Evolutionary conservation across 2,329 filamentous ascomycete genomes (phyloP).

Genomic region (Xylaria sp.): DNA sequence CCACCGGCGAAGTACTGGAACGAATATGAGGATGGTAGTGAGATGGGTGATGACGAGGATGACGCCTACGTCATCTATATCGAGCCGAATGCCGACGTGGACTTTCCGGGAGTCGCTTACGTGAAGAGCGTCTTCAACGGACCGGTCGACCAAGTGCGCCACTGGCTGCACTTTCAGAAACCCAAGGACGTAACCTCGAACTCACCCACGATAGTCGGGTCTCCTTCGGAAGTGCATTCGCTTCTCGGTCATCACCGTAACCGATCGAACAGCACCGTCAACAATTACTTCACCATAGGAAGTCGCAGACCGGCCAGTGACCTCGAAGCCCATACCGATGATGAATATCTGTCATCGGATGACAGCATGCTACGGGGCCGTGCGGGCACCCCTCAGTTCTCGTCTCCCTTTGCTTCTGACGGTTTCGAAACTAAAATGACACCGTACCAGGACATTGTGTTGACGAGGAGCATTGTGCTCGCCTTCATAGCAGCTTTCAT

Average conservation of each 20-base stretch:
- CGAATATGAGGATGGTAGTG: conserved; percentile 79
- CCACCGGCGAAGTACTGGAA: conserved; percentile 61
- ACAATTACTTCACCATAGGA: conserved; percentile 30
- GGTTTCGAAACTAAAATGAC: conserved; percentile 46
- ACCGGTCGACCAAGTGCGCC: conserved; percentile 47
- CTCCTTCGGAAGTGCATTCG: conserved; percentile 26
- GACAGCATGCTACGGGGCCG: conserved; percentile 1
- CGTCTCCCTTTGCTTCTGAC: conserved; percentile 43
- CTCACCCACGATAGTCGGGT: not conserved
- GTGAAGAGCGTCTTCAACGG: conserved; percentile 48
- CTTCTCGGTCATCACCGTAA: conserved; percentile 20
- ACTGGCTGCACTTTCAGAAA: conserved; percentile 39
- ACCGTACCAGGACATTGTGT: conserved; percentile 49
- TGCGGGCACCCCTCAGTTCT: not conserved
- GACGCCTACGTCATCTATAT: conserved; percentile 69
- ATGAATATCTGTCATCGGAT: conserved; percentile 31
- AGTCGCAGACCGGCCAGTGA: conserved; percentile 4
- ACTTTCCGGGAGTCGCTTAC: conserved; percentile 59
- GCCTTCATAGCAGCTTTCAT: conserved; percentile 56
- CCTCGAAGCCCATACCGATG: conserved; percentile 33
- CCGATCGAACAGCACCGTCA: conserved; percentile 7
- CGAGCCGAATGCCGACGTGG: conserved; percentile 57
- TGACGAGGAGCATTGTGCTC: conserved; percentile 49
- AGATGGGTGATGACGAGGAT: conserved; percentile 48
- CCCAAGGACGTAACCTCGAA: conserved; percentile 1